Conservation (phyloP, 2,329 filamentous ascomycete genomes). For the Aspergillus sp. region DNA sequence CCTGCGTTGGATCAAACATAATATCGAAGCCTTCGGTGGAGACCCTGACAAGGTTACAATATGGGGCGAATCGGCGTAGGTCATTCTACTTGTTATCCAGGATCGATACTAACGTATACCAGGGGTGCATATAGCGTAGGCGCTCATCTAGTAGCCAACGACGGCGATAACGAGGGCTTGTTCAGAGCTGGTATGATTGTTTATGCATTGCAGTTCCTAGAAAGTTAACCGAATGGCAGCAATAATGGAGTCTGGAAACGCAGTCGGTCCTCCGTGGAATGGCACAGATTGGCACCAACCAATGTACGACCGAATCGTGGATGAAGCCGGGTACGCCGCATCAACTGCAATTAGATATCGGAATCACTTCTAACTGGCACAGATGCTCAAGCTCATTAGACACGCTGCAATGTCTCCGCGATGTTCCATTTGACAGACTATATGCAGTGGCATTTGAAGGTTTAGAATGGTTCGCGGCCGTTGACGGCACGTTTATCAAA, state of each 20-base stretch:
- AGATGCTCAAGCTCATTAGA: conserved; percentile 27
- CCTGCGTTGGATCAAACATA: conserved; percentile 38
- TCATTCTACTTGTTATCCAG: not conserved
- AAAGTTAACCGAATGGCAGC: conserved; percentile 15
- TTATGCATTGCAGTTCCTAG: too few species aligned
- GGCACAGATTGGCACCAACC: conserved; percentile 35
- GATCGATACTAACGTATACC: not conserved
- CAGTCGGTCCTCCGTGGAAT: conserved; percentile 32
- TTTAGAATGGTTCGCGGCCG: conserved; percentile 40
- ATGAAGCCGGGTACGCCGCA: conserved; percentile 22
- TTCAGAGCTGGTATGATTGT: conserved; percentile 27
- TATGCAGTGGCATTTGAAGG: conserved; percentile 27
- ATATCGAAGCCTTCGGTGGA: conserved; percentile 35
- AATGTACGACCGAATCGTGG: conserved; percentile 32
- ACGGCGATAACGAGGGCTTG: conserved; percentile 30
- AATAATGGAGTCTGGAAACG: conserved; percentile 34
- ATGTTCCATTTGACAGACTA: conserved; percentile 25
- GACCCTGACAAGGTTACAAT: conserved; percentile 35
- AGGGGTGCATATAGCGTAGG: conserved; percentile 35
- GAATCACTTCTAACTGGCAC: not conserved
- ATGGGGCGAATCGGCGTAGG: conserved; percentile 38
- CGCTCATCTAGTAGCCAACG: conserved; percentile 30
- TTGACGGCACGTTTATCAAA: conserved; percentile 59
- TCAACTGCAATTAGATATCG: not conserved
- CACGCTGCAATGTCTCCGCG: conserved; percentile 31